Conservation (phyloP, 768 basidiomycete genomes). For the Galerina marginata region DNA sequence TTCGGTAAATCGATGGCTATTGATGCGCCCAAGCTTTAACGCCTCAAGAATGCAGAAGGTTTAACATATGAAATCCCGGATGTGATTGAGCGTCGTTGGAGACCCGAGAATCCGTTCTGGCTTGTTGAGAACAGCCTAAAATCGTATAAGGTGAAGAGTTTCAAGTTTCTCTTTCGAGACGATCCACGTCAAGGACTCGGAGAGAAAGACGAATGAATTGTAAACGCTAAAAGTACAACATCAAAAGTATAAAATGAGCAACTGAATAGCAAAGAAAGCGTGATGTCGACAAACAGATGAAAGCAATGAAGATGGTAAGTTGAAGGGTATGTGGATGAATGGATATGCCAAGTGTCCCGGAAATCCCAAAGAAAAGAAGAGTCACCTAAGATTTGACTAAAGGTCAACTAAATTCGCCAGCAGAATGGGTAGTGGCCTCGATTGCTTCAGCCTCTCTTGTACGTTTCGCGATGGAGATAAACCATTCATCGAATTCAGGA, state of each 20-base stretch:
- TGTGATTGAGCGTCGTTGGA: too few species aligned
- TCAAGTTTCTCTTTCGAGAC: neutral
- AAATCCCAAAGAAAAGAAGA: neutral
- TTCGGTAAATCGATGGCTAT: too few species aligned
- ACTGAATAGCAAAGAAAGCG: conserved; percentile 2
- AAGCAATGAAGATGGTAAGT: neutral
- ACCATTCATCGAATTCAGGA: conserved; percentile 49
- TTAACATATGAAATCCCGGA: too few species aligned
- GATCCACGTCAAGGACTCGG: too few species aligned
- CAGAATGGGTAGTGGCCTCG: neutral
- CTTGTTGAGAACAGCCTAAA: too few species aligned
- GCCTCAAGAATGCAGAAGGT: too few species aligned
- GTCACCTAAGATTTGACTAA: neutral
- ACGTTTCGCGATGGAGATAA: conserved; percentile 30
- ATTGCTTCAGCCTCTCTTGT: conserved; percentile 6
- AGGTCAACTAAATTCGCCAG: neutral
- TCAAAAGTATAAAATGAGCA: neutral
- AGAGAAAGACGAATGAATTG: neutral
- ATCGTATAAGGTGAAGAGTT: neutral
- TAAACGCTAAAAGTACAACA: neutral
- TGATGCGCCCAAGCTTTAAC: too few species aligned
- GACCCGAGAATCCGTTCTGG: too few species aligned
- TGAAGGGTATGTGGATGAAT: neutral
- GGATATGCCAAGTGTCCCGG: neutral
- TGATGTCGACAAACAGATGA: neutral